A percentile compares a stretch with the other conserved stretches of the same genome.
phyloP scores from a whole-genome alignment of 164 flowering plant genomes.

The Vitis riparia region DNA sequence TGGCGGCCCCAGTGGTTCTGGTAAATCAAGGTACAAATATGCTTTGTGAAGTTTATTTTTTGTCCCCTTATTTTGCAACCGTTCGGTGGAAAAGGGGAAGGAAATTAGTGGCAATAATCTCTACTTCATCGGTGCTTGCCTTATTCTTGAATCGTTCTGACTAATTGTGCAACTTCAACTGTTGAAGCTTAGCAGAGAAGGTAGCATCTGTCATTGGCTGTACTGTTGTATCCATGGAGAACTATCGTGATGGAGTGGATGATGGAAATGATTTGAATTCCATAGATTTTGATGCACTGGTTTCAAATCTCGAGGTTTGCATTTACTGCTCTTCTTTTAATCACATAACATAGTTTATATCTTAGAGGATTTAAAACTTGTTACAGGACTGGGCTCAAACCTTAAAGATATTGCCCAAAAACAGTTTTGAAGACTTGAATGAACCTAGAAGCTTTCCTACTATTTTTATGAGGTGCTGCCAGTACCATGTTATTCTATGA shows the following conservation, averaged over 20 bases:
- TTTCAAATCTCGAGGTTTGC: slow-evolving; percentile 85
- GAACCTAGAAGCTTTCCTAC: too few species aligned
- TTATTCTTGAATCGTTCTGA: slow-evolving; percentile 2
- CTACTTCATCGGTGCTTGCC: too few species aligned
- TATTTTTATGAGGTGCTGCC: too few species aligned
- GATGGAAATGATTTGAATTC: slow-evolving; percentile 85
- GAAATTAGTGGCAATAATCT: background rate
- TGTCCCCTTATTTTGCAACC: background rate
- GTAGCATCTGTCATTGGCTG: slow-evolving; percentile 97
- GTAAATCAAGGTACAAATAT: slow-evolving; percentile 74
- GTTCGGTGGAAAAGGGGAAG: background rate
- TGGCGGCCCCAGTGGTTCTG: slow-evolving; percentile 97
- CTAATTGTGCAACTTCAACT: slow-evolving; percentile 16
- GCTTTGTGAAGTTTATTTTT: background rate
- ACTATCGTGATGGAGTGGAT: slow-evolving; percentile 81
- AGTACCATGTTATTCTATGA: too few species aligned
- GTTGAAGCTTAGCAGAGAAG: slow-evolving; percentile 95
- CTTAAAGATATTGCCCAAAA: too few species aligned
- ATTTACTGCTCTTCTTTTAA: slow-evolving; percentile 4
- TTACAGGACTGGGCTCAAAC: too few species aligned
- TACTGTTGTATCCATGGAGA: slow-evolving; percentile 86
- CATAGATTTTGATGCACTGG: slow-evolving; percentile 80
- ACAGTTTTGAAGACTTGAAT: too few species aligned
- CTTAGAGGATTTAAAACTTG: background rate
- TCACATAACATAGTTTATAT: background rate